phyloP scores from a whole-genome alignment of 495 filamentous ascomycete genomes.

The Aspergillus kassunensis region DNA sequence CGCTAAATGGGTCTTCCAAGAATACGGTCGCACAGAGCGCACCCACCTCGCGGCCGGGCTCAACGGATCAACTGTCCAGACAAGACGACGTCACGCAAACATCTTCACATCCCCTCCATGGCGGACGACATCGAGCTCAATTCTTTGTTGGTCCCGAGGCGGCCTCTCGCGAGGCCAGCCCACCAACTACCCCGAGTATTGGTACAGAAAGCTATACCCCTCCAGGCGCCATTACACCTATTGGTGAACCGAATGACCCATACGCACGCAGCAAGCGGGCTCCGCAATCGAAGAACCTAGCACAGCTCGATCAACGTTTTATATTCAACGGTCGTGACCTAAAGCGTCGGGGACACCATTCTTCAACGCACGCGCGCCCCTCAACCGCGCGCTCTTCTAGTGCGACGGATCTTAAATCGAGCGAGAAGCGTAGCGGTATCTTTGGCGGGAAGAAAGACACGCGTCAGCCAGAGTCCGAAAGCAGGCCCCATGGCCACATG shows the following conservation, averaged over 20 bases:
- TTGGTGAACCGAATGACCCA: conserved; percentile 80
- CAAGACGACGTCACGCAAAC: conserved; percentile 39
- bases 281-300: conserved; percentile 62
- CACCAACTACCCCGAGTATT: conserved; percentile 51
- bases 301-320: conserved; percentile 76
- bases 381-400: conserved; percentile 42
- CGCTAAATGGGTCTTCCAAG: conserved; percentile 29
- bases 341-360: conserved; percentile 36
- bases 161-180: conserved; percentile 47
- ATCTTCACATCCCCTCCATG: conserved; percentile 29
- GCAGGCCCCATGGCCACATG: conserved; percentile 72
- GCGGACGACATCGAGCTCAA: conserved; percentile 58
- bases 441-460: conserved; percentile 44
- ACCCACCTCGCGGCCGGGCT: conserved; percentile 43
- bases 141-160: conserved; percentile 71
- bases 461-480: conserved; percentile 38
- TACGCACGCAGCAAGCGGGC: conserved; percentile 80
- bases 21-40: conserved; percentile 31
- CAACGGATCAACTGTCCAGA: conserved; percentile 38
- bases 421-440: conserved; percentile 46
- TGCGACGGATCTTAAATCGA: conserved; percentile 43
- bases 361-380: conserved; percentile 29
- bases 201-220: conserved; percentile 57
- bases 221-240: conserved; percentile 67
- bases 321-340: conserved; percentile 65